Evolutionary conservation across 2,329 filamentous ascomycete species (phyloP).

Genomic region (Teratosphaeriaceae sp.): DNA sequence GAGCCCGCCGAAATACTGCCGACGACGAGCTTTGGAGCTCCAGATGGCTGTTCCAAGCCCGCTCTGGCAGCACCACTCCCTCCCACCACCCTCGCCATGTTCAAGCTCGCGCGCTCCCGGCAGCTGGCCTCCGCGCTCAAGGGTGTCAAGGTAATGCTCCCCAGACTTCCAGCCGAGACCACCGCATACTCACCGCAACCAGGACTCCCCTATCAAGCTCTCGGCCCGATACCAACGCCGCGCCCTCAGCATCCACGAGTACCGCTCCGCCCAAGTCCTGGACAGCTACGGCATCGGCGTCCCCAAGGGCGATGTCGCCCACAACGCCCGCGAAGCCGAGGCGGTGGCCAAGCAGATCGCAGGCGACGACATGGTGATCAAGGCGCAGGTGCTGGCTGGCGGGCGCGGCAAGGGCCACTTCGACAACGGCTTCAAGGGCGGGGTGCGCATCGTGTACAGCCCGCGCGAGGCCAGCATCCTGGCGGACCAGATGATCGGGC

Average conservation of each 20-base stretch:
- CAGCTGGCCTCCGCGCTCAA: constrained; percentile 74
- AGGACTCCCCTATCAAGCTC: constrained; percentile 51
- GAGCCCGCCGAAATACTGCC: not conserved
- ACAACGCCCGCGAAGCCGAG: constrained; percentile 80
- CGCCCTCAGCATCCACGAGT: constrained; percentile 95
- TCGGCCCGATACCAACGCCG: constrained; percentile 64
- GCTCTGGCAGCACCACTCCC: not conserved
- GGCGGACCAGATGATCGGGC: constrained; percentile 98
- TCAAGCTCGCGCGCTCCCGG: constrained; percentile 76
- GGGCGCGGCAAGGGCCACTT: constrained; percentile 97
- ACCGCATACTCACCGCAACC: constrained; percentile 15
- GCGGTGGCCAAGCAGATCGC: constrained; percentile 83
- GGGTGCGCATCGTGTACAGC: constrained; percentile 97
- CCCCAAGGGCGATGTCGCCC: constrained; percentile 82
- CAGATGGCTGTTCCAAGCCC: not conserved
- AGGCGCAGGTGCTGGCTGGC: constrained; percentile 96
- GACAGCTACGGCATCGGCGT: constrained; percentile 89
- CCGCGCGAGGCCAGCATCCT: constrained; percentile 95
- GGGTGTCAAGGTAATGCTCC: constrained; percentile 58
- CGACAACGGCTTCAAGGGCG: constrained; percentile 97
- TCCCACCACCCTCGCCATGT: constrained; percentile 51
- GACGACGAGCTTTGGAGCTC: not conserved
- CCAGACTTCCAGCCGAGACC: not conserved
- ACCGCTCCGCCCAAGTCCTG: constrained; percentile 88
- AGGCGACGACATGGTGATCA: constrained; percentile 96